phyloP scores from a whole-genome alignment of 2,329 filamentous ascomycete genomes.

The Penicillium polonicum region DNA sequence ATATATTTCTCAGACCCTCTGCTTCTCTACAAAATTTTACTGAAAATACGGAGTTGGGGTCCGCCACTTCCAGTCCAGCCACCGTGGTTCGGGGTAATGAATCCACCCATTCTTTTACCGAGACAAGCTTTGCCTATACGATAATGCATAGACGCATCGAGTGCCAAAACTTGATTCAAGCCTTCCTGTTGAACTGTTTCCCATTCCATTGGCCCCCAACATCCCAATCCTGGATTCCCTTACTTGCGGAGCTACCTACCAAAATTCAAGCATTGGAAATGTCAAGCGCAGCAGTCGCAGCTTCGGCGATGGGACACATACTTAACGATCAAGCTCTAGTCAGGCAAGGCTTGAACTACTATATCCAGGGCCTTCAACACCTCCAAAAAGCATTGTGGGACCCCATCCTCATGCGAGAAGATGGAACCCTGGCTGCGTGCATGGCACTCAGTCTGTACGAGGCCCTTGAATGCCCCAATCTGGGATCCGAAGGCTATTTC shows the following conservation, averaged over 20 bases:
- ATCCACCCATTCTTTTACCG: background rate
- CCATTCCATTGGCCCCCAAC: background rate
- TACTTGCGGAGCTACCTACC: background rate
- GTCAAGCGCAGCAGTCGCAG: background rate
- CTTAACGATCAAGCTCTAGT: constrained; percentile 14
- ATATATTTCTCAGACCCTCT: background rate
- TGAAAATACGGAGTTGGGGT: background rate
- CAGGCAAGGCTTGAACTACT: constrained; percentile 33
- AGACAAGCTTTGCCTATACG: background rate
- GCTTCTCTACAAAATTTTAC: background rate
- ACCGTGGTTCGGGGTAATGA: background rate
- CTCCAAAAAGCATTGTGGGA: constrained; percentile 38
- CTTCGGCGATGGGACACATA: background rate
- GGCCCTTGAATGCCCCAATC: constrained; percentile 36
- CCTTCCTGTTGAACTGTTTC: background rate
- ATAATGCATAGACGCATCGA: background rate
- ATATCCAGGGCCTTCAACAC: constrained; percentile 36
- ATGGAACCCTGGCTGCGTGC: constrained; percentile 40
- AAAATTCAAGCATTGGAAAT: background rate
- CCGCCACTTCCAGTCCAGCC: background rate
- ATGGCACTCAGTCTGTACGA: constrained; percentile 39
- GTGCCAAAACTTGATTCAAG: background rate
- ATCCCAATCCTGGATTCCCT: background rate
- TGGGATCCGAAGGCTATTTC: constrained; percentile 30
- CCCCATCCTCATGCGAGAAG: constrained; percentile 30